Base-by-base conservation (phyloP, 202 grass and related monocot genomes). In the Hordeum pubiflorum region DNA sequence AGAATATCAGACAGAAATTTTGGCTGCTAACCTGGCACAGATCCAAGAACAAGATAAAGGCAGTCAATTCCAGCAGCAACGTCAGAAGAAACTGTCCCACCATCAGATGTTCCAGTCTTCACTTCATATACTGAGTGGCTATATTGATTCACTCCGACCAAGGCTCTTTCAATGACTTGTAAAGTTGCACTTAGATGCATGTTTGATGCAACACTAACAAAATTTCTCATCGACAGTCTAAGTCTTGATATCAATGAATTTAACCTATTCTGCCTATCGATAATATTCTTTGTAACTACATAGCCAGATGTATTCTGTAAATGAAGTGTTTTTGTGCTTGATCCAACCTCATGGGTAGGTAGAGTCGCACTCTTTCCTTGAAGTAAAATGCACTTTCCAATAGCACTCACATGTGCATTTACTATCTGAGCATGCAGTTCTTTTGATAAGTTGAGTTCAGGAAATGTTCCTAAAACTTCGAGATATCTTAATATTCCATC, bases 311-410 rank as follows among this genome's bases (percentile, higher is more conserved):
- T 73, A 76, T 70, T 86, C 74, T 79, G 75, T 33, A 82, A 61
- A 64, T 89, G 33, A 39, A 98, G 82, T 72, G 77, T 91, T 87
- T 93, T 93, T 54, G 86, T 94, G 81, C 70, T 94, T 69, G 87
- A 94, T 61, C 89, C 94, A 79, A 86, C 88, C 31, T 98, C 92
- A 70, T 98, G 95, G 72, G 83, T 94, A 72, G 88, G 86, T 66
- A 94, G 84, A 78, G 89, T 91, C 75, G 95, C 95, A 76, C 46
- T 60, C 81, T 98, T 94, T 67, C 88, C 88, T 88, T 98, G 83
- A 62, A 98, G 80, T 83, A 84, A 89, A 82, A 94, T 94, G 69
- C 95, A 98, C 88, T 91, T 95, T 79, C 95, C 92, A 71, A 98
- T 83, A 86, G 77, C 85, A 70, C 82, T 87, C 84, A 29, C 27